Evolutionary conservation across 2,329 filamentous ascomycete genomes (phyloP), one percentile per base, ranked within the genome.

Genomic region (Stemphylium beticola): DNA sequence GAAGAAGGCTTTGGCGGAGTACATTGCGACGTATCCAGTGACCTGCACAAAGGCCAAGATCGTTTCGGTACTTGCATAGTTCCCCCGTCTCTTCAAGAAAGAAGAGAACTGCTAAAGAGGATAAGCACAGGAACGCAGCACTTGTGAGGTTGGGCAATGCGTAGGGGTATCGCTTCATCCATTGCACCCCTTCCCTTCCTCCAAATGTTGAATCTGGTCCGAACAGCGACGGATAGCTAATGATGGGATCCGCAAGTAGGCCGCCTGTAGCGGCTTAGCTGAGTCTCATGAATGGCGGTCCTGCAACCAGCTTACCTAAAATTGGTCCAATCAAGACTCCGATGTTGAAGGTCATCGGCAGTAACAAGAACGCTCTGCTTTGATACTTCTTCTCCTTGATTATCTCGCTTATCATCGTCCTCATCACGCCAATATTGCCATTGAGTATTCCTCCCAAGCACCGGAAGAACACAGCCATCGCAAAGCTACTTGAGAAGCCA

Each of bases 381-480:
- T 80, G 79, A 50, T 73, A 88, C 78, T 83, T 88, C 74, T 88
- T 89, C 74, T 90, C 88, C 44, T 82, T 80, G 33, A 91, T 85
- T 31, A 89, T 87, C 73, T 92, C 89, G 2, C 83, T 83, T 40
- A 91, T 88, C 83, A 91, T 88, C 0, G 87, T 90, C 56, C 88
- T 79, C 86, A 91, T 88, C 3, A 91, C 87, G 0, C 88, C 88
- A 2, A 90, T 83, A 67, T 91, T 92, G 2, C 88, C 89, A 69
- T 91, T 91, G 43, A 90, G 73, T 10, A 84, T 77, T 0, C 90
- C 90, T 0, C 88, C 89, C 32, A 90, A 68, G 10, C 80, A 82
- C 5, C 90, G 79, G 78, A 89, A 92, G 40, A 86, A 79, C 1
- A 88, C 82, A 0, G 88, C 88, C 29, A 76, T 68, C 0, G 64